Conservation (phyloP, 2,329 filamentous ascomycete species). For the Aspergillus luchuensis region DNA sequence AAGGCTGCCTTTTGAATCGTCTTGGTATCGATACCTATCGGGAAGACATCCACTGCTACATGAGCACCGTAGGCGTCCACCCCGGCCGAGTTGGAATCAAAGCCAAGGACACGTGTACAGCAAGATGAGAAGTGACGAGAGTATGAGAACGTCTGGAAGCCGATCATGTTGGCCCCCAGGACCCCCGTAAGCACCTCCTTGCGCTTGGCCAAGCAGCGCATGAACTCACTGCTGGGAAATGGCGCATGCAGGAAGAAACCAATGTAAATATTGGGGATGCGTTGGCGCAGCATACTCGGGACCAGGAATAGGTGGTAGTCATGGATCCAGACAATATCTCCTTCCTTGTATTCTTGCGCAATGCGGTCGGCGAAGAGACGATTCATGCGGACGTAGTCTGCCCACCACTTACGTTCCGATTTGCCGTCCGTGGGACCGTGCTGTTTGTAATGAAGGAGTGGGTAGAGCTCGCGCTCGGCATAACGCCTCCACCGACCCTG, state of each 20-base stretch:
- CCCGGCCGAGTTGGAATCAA: conserved; percentile 79
- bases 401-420: conserved; percentile 79
- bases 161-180: conserved; percentile 86
- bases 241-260: conserved; percentile 93
- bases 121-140: conserved; percentile 93
- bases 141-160: conserved; percentile 95
- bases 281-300: conserved; percentile 83
- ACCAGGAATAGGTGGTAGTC: conserved; percentile 92
- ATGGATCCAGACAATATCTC: conserved; percentile 89
- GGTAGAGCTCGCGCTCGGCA: conserved; percentile 88
- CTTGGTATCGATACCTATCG: conserved; percentile 89
- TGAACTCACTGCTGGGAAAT: conserved; percentile 94
- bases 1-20: conserved; percentile 76
- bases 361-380: conserved; percentile 89
- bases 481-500: conserved; percentile 87
- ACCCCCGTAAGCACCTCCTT: conserved; percentile 91
- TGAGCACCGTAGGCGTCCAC: conserved; percentile 87
- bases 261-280: conserved; percentile 85
- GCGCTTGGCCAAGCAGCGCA: conserved; percentile 81
- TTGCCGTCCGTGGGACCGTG: conserved; percentile 86
- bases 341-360: conserved; percentile 83
- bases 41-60: conserved; percentile 89
- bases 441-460: conserved; percentile 93
- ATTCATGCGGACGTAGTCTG: conserved; percentile 91
- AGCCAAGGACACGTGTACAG: conserved; percentile 87